Evolutionary conservation across 306 rosid genomes (phyloP).

Genomic region (Vigna mungo): DNA sequence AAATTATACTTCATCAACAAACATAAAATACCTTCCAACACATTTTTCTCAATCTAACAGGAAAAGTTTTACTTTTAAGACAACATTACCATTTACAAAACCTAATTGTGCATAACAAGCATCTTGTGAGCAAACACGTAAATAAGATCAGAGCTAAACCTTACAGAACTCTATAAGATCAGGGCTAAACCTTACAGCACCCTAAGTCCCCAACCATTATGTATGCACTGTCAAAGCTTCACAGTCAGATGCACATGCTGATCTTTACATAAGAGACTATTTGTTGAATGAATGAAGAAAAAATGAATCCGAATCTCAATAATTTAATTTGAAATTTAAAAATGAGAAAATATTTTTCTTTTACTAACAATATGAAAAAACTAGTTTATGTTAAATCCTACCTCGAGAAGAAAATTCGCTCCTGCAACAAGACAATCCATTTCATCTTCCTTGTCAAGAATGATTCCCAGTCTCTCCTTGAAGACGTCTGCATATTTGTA

Average conservation of each 20-base stretch:
- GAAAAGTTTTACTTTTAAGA: background rate
- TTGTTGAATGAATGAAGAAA: conserved; percentile 30
- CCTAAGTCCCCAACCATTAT: background rate
- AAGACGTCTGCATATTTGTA: conserved; percentile 79
- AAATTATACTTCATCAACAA: conserved; percentile 11
- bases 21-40: conserved; percentile 25
- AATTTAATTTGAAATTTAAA: conserved; percentile 22
- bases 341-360: conserved; percentile 23
- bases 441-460: conserved; percentile 94
- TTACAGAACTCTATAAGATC: background rate
- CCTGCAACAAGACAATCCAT: conserved; percentile 98
- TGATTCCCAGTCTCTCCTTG: conserved; percentile 77
- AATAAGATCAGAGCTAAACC: conserved; percentile 1
- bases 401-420: conserved; percentile 96
- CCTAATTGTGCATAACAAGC: background rate
- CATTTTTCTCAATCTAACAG: background rate
- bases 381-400: conserved; percentile 47
- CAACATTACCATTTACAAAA: background rate
- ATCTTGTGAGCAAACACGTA: background rate
- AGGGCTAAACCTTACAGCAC: background rate
- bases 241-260: conserved; percentile 7
- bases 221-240: conserved; percentile 2
- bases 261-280: conserved; percentile 22
- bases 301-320: conserved; percentile 17
- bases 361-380: conserved; percentile 27